phyloP scores from a whole-genome alignment of 2,329 filamentous ascomycete species.

The Leptographium galeiforme region DNA sequence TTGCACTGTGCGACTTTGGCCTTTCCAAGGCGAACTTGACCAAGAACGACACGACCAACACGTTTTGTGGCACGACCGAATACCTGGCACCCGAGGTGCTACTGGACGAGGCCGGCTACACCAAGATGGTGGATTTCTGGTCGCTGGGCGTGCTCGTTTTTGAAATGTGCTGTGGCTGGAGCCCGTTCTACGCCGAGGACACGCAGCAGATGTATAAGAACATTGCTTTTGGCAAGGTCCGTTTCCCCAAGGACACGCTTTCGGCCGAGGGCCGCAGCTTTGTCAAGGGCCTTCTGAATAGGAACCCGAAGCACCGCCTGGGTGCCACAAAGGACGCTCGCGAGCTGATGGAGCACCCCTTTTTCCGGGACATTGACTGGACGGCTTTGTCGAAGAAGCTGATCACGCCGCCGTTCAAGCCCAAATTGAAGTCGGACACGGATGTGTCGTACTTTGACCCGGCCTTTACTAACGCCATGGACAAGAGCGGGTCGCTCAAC shows the following conservation, averaged over 20 bases:
- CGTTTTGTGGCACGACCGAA: constrained; percentile 96
- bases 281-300: constrained; percentile 91
- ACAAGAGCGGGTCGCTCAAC: constrained; percentile 77
- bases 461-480: constrained; percentile 90
- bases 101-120: constrained; percentile 92
- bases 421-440: constrained; percentile 86
- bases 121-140: constrained; percentile 99
- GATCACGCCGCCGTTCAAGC: constrained; percentile 93
- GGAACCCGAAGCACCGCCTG: constrained; percentile 89
- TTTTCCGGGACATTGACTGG: constrained; percentile 95
- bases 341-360: constrained; percentile 85
- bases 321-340: constrained; percentile 85
- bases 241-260: constrained; percentile 87
- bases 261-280: constrained; percentile 94
- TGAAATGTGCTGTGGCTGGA: constrained; percentile 99
- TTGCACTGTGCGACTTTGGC: constrained; percentile 94
- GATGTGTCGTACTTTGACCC: constrained; percentile 98
- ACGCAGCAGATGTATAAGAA: constrained; percentile 99
- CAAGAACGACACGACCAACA: constrained; percentile 96
- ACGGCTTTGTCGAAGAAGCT: constrained; percentile 75
- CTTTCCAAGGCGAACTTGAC: constrained; percentile 94
- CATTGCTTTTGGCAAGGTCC: constrained; percentile 96
- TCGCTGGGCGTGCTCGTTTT: constrained; percentile 94
- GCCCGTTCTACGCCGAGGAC: constrained; percentile 95
- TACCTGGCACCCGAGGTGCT: constrained; percentile 93